Evolutionary conservation across 164 flowering plant species (phyloP), one percentile per base, ranked within the genome.

Genomic region (Platanus orientalis): DNA sequence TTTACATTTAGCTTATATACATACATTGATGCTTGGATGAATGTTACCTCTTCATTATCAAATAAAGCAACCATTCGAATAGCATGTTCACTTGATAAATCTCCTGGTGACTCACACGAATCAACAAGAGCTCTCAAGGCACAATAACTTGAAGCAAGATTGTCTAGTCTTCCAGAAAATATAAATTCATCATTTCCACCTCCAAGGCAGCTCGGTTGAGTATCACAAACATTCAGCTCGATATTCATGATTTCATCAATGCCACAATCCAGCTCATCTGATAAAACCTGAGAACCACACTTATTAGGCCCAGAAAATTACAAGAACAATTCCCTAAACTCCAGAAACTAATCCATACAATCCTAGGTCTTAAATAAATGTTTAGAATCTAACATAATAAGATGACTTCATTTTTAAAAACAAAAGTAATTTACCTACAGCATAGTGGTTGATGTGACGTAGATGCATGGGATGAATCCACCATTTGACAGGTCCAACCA

Each of bases 171-270:
- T 71, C 97, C 98, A 75, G 98, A 90, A 75, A 87, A 90, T 55
- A 93, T 90, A 71, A 93, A 93, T 63, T 93, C 97, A 77, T 87
- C 72, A 67, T 88, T 87, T 70, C 78, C 90, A 65, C 98, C 98
- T 71, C 97, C 98, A 71, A 93, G 85, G 78, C 96, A 90, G 78
- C 97, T 88, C 32, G 97, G 93, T 68, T 90, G 98, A 23, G 94
- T 93, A 76, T 93, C 97, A 75, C 97, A 93, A 57, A 90, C 69
- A 72, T 88, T 90, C 69, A 90, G 71, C 75, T 93, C 97, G 63
- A 90, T 60, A 59, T 72, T 78, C 64, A 78, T 69, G 34, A 93
- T 88, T 69, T 93, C 94, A 72, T 88, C 89, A 65, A 69, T 57
- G 23, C 58, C 39, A 68, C 94, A 93, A 53, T 75, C 72, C 52